Conservation (phyloP, 2,329 filamentous ascomycete genomes). For the Pseudogymnoascus sp. region DNA sequence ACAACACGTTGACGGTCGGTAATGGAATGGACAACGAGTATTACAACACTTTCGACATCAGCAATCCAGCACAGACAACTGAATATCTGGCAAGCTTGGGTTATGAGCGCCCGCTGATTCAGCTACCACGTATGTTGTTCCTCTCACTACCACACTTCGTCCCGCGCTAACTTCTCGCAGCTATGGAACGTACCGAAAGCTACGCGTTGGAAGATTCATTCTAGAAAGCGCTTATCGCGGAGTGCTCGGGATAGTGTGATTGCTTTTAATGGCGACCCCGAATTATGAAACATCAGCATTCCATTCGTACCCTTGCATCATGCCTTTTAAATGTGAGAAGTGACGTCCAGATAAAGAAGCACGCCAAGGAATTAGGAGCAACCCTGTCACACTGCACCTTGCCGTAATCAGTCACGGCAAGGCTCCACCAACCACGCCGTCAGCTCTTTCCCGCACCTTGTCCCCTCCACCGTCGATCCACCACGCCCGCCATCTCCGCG, state of each 20-base stretch:
- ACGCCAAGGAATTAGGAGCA: not conserved
- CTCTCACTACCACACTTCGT: not conserved
- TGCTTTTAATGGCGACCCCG: not conserved
- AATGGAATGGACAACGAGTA: not conserved
- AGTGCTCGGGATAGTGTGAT: not conserved
- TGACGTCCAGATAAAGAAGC: conserved; percentile 8
- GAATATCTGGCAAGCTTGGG: not conserved
- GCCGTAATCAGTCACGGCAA: not conserved
- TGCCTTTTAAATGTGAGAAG: not conserved
- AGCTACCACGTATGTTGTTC: not conserved
- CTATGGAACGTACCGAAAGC: not conserved
- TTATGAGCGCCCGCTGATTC: not conserved
- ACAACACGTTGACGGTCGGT: not conserved
- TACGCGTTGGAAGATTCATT: not conserved
- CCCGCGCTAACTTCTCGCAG: not conserved
- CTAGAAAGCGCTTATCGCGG: not conserved
- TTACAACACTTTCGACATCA: not conserved
- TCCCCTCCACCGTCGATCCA: not conserved
- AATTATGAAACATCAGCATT: not conserved
- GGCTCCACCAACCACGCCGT: not conserved
- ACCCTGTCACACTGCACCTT: not conserved
- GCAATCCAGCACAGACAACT: not conserved
- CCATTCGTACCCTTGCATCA: not conserved
- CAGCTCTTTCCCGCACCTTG: not conserved
- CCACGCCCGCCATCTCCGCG: not conserved